These are phyloP conservation scores for Saccharomycopsis vini DNA, from an alignment of 805 yeast species.

Conservation along the genomic window DNA sequence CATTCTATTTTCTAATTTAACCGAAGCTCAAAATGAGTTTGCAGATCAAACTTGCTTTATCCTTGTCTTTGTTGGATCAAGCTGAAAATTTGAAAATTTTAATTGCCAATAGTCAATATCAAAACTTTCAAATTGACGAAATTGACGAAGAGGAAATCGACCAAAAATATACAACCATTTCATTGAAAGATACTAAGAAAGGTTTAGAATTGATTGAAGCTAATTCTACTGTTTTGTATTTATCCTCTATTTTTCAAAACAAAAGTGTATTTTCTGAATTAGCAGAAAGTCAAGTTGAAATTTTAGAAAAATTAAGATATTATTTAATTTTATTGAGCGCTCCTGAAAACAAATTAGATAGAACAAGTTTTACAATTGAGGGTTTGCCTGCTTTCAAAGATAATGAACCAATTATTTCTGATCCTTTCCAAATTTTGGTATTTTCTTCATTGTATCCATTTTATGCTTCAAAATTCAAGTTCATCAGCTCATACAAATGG, in stretches of 20 bases:
- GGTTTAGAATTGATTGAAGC: constrained; percentile 43
- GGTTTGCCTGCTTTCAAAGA: constrained; percentile 13
- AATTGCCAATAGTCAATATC: constrained; percentile 12
- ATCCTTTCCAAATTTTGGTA: constrained; percentile 34
- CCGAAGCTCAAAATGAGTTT: no score
- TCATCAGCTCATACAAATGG: constrained; percentile 16
- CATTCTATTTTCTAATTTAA: no score
- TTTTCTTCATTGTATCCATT: constrained; percentile 39
- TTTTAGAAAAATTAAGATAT: constrained; percentile 11
- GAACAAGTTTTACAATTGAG: constrained; percentile 17
- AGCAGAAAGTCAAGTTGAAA: constrained; percentile 1
- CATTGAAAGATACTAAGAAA: constrained; percentile 28
- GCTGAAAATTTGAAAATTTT: constrained; percentile 17
- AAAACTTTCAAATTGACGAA: background rate
- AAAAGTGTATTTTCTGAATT: constrained; percentile 7
- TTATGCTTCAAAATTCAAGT: constrained; percentile 16
- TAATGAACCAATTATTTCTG: constrained; percentile 10
- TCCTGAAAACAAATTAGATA: constrained; percentile 28
- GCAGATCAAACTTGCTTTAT: constrained; percentile 2
- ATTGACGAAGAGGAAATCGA: no score
- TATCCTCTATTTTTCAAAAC: constrained; percentile 28
- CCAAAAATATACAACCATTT: constrained; percentile 20
- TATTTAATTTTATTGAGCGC: constrained; percentile 12
- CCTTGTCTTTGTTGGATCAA: constrained; percentile 6
- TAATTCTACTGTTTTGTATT: constrained; percentile 47